Conservation (phyloP, 805 yeast genomes). For the Saturnispora kantuleensis region DNA sequence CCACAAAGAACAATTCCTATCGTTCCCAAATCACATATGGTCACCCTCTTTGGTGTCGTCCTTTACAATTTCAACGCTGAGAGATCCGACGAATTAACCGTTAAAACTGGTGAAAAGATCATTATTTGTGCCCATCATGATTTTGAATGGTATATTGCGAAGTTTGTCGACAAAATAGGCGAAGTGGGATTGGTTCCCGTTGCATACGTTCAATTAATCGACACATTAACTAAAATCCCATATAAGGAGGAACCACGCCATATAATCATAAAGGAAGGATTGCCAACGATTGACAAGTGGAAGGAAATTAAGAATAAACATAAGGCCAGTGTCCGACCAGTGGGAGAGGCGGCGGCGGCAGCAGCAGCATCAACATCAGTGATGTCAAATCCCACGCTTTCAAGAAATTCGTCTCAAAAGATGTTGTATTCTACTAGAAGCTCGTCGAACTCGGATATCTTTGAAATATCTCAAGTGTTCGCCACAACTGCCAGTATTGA, state of each 20-base stretch:
- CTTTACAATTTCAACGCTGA: slow-evolving; percentile 83
- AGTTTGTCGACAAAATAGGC: slow-evolving; percentile 88
- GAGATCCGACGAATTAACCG: slow-evolving; percentile 73
- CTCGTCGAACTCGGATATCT: neutral
- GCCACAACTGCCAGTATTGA: slow-evolving; percentile 67
- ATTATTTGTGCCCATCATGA: slow-evolving; percentile 95
- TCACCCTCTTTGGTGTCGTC: slow-evolving; percentile 63
- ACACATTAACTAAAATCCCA: slow-evolving; percentile 56
- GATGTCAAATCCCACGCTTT: neutral
- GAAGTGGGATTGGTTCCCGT: slow-evolving; percentile 97
- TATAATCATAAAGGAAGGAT: slow-evolving; percentile 48
- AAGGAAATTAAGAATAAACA: slow-evolving; percentile 82
- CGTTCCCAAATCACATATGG: slow-evolving; percentile 21
- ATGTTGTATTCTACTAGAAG: neutral
- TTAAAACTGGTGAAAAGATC: slow-evolving; percentile 76
- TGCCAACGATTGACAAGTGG: slow-evolving; percentile 96
- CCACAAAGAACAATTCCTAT: slow-evolving; percentile 1
- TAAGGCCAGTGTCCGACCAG: slow-evolving; percentile 65
- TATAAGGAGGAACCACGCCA: slow-evolving; percentile 39
- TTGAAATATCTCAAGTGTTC: slow-evolving; percentile 15
- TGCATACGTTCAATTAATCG: slow-evolving; percentile 76
- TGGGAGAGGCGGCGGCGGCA: slow-evolving; percentile 15
- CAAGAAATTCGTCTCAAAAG: slow-evolving; percentile 3
- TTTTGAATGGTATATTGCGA: slow-evolving; percentile 96
- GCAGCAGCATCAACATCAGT: slow-evolving; percentile 1